A percentile compares a stretch with the other conserved stretches of the same genome.
These are phyloP conservation scores for Jacaranda copaia DNA, from an alignment of 257 asterid genomes.

Conservation along the genomic window DNA sequence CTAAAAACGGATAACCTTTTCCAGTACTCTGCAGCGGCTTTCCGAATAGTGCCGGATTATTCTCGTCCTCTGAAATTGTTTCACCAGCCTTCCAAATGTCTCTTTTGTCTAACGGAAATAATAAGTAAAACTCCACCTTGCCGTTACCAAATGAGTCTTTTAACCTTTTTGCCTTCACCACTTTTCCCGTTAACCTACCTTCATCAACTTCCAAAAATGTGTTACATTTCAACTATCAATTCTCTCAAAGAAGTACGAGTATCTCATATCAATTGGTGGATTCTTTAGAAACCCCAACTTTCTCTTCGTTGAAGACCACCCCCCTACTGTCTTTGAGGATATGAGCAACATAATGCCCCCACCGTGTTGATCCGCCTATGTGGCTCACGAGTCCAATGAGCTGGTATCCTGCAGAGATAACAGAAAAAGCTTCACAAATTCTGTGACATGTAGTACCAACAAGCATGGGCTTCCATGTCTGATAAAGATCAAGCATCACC, in stretches of 20 bases:
- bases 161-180: no score
- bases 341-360: conserved; percentile 98
- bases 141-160: no score
- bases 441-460: neutral
- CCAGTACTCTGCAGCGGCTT: no score
- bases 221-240: conserved; percentile 47
- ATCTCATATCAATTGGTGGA: conserved; percentile 92
- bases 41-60: no score
- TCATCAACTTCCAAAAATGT: no score
- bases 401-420: conserved; percentile 61
- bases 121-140: no score
- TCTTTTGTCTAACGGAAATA: no score
- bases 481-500: neutral
- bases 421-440: neutral
- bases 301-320: conserved; percentile 91
- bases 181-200: no score
- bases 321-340: conserved; percentile 79
- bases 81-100: no score
- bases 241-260: conserved; percentile 91
- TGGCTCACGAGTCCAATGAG: conserved; percentile 90
- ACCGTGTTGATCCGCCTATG: conserved; percentile 92
- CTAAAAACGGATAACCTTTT: no score
- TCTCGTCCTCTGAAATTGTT: no score
- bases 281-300: conserved; percentile 83
- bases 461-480: neutral